Percentiles rank a stretch among this genome's conserved stretches.
These are phyloP conservation scores for Stevia rebaudiana DNA, from an alignment of 140 eudicot species.

Conservation along the genomic window DNA sequence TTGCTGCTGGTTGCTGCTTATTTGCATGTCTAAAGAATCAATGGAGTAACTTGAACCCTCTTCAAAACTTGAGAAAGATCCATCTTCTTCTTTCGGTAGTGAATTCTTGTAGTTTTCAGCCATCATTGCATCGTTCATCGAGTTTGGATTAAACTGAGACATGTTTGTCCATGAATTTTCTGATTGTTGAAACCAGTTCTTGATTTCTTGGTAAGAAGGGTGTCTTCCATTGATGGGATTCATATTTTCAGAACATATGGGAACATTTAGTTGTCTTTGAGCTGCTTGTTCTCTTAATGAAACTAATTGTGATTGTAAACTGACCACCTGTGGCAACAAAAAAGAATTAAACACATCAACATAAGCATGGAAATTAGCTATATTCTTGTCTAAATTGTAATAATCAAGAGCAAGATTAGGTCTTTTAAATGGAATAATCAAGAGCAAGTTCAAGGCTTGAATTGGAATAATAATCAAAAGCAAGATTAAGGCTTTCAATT, in stretches of 20 bases:
- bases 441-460: background rate
- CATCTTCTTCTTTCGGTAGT: conserved; percentile 39
- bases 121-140: conserved; percentile 26
- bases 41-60: conserved; percentile 49
- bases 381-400: background rate
- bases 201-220: conserved; percentile 51
- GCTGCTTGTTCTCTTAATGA: conserved; percentile 71
- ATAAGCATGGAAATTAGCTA: conserved; percentile 3
- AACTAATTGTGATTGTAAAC: conserved; percentile 76
- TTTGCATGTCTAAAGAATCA: conserved; percentile 55
- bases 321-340: conserved; percentile 55
- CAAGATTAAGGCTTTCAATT: conserved; percentile 9
- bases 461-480: background rate
- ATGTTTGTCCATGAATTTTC: conserved; percentile 35
- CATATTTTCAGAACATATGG: conserved; percentile 35
- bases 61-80: conserved; percentile 50
- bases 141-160: conserved; percentile 42
- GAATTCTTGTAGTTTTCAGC: conserved; percentile 37
- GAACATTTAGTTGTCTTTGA: conserved; percentile 36
- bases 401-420: background rate
- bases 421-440: background rate
- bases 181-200: conserved; percentile 57
- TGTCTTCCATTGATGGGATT: conserved; percentile 37
- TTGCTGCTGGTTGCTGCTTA: conserved; percentile 44
- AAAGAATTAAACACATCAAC: background rate